phyloP scores from a whole-genome alignment of 345 rosid genomes.

The Reutealis trisperma region DNA sequence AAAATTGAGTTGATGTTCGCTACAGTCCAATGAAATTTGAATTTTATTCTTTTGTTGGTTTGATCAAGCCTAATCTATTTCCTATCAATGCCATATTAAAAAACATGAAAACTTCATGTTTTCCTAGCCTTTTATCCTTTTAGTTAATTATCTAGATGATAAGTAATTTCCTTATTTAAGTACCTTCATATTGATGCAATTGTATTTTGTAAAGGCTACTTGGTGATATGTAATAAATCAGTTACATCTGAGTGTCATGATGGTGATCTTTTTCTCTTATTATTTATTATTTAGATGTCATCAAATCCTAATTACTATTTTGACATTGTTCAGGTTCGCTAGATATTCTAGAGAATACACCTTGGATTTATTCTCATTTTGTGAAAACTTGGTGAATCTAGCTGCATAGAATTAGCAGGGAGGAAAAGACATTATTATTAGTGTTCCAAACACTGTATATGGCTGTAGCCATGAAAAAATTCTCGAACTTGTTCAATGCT shows the following conservation, averaged over 20 bases:
- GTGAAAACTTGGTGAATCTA: neutral
- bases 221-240: neutral
- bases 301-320: neutral
- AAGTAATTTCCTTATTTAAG: neutral
- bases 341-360: too few relatives aligned
- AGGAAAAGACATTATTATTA: neutral
- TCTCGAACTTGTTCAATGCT: neutral
- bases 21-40: neutral
- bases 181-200: neutral
- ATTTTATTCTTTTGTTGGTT: neutral
- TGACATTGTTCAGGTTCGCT: neutral
- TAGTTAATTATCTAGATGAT: neutral
- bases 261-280: too few relatives aligned
- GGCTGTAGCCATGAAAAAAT: neutral
- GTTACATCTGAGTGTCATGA: neutral
- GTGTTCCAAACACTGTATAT: neutral
- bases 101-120: neutral
- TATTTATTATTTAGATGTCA: neutral
- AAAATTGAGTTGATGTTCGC: neutral
- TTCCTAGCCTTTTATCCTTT: neutral
- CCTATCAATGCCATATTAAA: neutral
- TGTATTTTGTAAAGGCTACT: neutral
- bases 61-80: neutral
- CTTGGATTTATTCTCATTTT: neutral
- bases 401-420: neutral